Conservation (phyloP, 805 yeast species). For the Sugiyamaella valdiviana region DNA sequence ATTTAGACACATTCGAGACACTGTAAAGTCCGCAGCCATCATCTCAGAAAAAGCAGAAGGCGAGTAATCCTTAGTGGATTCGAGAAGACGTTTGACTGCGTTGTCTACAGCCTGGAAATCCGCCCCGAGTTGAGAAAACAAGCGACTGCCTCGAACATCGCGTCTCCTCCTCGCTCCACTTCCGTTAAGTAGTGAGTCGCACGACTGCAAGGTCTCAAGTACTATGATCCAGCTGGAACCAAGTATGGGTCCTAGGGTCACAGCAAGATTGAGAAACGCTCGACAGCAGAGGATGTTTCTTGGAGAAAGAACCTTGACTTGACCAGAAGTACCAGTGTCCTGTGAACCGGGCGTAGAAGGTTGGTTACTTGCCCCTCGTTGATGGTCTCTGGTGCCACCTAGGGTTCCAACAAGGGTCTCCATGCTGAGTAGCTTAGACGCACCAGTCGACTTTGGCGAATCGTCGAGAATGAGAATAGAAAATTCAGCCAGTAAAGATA, state of each 20-base stretch:
- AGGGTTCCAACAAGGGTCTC: conserved; percentile 22
- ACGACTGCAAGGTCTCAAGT: conserved; percentile 44
- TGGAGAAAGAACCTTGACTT: conserved; percentile 27
- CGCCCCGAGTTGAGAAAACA: conserved; percentile 38
- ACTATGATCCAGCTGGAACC: conserved; percentile 59
- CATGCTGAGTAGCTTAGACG: conserved; percentile 13
- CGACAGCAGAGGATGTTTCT: conserved; percentile 71
- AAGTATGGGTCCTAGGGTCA: conserved; percentile 73
- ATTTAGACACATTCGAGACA: conserved; percentile 7
- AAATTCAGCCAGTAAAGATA: conserved; percentile 29
- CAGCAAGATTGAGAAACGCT: conserved; percentile 69
- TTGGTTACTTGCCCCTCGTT: conserved; percentile 3
- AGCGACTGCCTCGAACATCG: conserved; percentile 1
- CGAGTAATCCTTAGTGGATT: conserved; percentile 53
- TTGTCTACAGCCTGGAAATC: conserved; percentile 41
- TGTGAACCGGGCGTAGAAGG: neutral
- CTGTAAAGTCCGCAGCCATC: conserved; percentile 32
- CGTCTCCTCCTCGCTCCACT: conserved; percentile 6
- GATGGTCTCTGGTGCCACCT: conserved; percentile 11
- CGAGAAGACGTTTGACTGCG: conserved; percentile 55
- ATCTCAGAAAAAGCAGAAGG: conserved; percentile 45
- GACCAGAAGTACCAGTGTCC: neutral
- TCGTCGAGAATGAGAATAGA: conserved; percentile 18
- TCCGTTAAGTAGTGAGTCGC: conserved; percentile 21
- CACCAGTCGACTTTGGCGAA: conserved; percentile 3